Conservation (phyloP, 2,329 filamentous ascomycete species). For the Diaporthe longicolla region DNA sequence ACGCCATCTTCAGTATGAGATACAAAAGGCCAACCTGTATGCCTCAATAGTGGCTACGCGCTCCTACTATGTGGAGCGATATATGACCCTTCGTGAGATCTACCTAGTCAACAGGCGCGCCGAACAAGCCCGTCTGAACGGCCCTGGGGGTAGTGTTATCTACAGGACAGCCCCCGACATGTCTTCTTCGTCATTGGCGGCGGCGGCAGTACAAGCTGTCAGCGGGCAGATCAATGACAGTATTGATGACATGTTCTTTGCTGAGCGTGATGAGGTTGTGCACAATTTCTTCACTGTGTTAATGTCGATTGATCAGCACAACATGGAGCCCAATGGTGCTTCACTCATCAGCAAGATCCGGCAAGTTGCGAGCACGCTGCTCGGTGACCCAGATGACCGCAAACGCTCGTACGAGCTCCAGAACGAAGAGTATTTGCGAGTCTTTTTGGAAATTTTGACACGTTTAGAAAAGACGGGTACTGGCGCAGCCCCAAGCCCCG, state of each 20-base stretch:
- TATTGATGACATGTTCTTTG: slow-evolving; percentile 79
- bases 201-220: slow-evolving; percentile 56
- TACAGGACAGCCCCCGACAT: slow-evolving; percentile 53
- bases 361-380: slow-evolving; percentile 84
- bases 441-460: slow-evolving; percentile 81
- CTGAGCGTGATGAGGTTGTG: slow-evolving; percentile 86
- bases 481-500: slow-evolving; percentile 38
- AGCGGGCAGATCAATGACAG: slow-evolving; percentile 65
- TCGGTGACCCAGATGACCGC: slow-evolving; percentile 69
- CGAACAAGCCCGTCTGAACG: slow-evolving; percentile 50
- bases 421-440: slow-evolving; percentile 79
- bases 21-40: slow-evolving; percentile 93
- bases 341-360: slow-evolving; percentile 86
- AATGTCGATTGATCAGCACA: slow-evolving; percentile 83
- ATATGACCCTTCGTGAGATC: slow-evolving; percentile 81
- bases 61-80: slow-evolving; percentile 89
- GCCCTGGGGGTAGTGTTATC: slow-evolving; percentile 48
- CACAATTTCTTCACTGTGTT: slow-evolving; percentile 83
- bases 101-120: slow-evolving; percentile 64
- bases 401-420: slow-evolving; percentile 66
- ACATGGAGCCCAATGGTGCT: slow-evolving; percentile 81
- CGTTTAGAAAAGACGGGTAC: slow-evolving; percentile 77
- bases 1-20: slow-evolving; percentile 81
- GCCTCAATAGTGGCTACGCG: slow-evolving; percentile 84
- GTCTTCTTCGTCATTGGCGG: slow-evolving; percentile 49